Base-by-base conservation (phyloP, 2,329 filamentous ascomycete species). In the Pseudocercospora fuligena region DNA sequence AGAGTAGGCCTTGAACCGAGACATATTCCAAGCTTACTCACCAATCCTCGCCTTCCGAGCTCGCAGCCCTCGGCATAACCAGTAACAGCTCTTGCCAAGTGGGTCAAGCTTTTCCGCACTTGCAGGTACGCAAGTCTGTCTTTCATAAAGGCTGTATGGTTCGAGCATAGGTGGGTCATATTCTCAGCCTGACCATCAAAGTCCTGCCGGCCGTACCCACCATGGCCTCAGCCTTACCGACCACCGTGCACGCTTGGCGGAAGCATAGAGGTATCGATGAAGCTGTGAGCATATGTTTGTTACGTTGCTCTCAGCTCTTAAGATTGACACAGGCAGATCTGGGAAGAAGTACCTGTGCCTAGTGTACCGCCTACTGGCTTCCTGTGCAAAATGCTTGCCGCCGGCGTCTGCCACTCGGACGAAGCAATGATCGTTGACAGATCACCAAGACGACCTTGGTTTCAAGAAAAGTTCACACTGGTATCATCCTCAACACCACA, bases 161-260 rank as follows among this genome's bases (percentile, higher is more conserved):
- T 3, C 1, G 2, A 43, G 40, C 40, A 43, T 43, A n/a, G 40
- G 40, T 19, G 40, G 40, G 19, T 16, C 6, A 8, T 16, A 51
- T 51, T 21, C 11, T 49, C 47, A 51, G 47, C 47, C 47, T 51
- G 47, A 51, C 19, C 47, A 51, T 51, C 47, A 51, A 51, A 23
- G 47, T 51, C 47, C 19, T 14, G 6, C 53, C 27, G 19, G 49
- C 49, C 19, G 23, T 16, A 19, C 3, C 36, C 53, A 57, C 7
- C n/a, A 31, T 29, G 23, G 27, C 27, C 27, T 57, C 53, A 31
- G 25, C 53, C 31, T 31, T 75, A 9, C 73, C 74, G 7, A 54
- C 64, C 58, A 76, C 75, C 2, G 80, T 80, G 78, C 69, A 71
- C 56, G 78, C 77, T 0, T 80, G 78, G 78, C 73, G 76, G 46